A percentile compares a stretch with the other conserved stretches of the same genome.
These are phyloP conservation scores for Talaromyces sp. DNA, from an alignment of 2,329 filamentous ascomycete genomes.

Conservation along the genomic window DNA sequence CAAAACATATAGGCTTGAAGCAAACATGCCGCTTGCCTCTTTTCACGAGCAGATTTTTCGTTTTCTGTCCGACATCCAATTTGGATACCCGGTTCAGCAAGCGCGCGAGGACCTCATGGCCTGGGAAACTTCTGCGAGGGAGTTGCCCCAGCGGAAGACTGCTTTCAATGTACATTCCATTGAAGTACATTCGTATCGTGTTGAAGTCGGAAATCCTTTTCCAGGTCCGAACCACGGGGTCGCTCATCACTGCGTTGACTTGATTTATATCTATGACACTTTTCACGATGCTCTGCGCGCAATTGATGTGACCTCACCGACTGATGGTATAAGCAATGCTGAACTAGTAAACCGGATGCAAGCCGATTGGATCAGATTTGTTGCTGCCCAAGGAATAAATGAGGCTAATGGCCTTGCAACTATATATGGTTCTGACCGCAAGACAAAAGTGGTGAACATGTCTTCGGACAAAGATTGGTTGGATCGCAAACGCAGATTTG, in stretches of 20 bases:
- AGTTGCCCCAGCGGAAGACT: neutral
- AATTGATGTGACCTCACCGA: neutral
- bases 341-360: neutral
- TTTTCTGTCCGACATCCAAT: constrained; percentile 1
- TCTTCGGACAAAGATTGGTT: constrained; percentile 3
- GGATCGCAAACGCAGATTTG: neutral
- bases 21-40: neutral
- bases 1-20: neutral
- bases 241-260: constrained; percentile 6
- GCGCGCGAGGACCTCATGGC: neutral
- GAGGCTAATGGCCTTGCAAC: neutral
- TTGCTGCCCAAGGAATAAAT: neutral
- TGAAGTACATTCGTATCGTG: neutral
- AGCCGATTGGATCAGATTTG: constrained; percentile 1
- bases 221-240: neutral
- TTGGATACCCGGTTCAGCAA: constrained; percentile 2
- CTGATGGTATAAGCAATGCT: neutral
- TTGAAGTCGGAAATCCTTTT: constrained; percentile 4
- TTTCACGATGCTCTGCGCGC: neutral
- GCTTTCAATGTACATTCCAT: neutral
- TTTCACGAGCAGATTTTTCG: constrained; percentile 1
- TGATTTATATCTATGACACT: constrained; percentile 6
- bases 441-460: constrained; percentile 5
- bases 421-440: constrained; percentile 6
- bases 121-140: neutral